Conservation (phyloP, 257 asterid species). For the Nicotiana otophora region DNA sequence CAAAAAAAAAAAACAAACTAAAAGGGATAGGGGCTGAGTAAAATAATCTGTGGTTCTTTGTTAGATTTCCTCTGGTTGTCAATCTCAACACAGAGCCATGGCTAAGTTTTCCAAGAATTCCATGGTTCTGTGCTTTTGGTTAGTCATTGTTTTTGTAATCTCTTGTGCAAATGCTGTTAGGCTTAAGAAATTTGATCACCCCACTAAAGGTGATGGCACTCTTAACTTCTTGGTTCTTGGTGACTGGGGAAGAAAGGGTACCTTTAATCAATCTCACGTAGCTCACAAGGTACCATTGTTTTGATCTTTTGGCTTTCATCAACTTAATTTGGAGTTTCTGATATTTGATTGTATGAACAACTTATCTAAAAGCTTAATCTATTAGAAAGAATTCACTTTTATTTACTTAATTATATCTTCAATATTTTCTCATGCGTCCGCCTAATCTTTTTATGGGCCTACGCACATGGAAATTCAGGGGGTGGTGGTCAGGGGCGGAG, state of each 20-base stretch:
- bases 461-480: no score
- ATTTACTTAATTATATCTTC: not conserved
- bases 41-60: not conserved
- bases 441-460: no score
- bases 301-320: not conserved
- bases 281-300: slow-evolving; percentile 49
- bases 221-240: slow-evolving; percentile 79
- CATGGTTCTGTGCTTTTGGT: slow-evolving; percentile 47
- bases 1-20: not conserved
- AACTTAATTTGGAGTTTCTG: not conserved
- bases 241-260: slow-evolving; percentile 95
- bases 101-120: slow-evolving; percentile 28
- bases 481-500: no score
- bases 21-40: not conserved
- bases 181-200: slow-evolving; percentile 57
- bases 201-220: slow-evolving; percentile 42
- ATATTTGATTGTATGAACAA: not conserved
- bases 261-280: slow-evolving; percentile 69
- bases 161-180: slow-evolving; percentile 10
- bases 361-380: not conserved
- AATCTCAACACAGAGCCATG: slow-evolving; percentile 35
- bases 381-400: not conserved
- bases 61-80: not conserved
- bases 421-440: not conserved
- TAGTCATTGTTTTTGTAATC: slow-evolving; percentile 12